Conservation (phyloP, 768 basidiomycete genomes). For the Leucocoprinus birnbaumii region DNA sequence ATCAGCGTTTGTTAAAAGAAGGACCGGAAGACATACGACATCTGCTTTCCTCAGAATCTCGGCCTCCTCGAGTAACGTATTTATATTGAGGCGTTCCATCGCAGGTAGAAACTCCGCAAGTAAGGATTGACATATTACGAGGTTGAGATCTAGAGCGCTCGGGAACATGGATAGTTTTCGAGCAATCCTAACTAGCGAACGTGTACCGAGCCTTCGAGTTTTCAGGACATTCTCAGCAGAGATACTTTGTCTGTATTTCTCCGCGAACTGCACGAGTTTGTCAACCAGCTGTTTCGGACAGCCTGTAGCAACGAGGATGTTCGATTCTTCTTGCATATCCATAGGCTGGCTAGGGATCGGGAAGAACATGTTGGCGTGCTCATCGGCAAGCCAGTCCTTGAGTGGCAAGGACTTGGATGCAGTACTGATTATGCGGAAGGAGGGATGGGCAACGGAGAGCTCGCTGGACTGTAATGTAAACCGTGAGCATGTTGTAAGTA, state of each 20-base stretch:
- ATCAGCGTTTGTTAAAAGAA: neutral
- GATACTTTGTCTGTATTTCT: constrained; percentile 54
- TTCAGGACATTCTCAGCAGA: constrained; percentile 55
- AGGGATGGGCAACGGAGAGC: constrained; percentile 49
- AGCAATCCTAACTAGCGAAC: constrained; percentile 55
- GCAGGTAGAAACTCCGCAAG: constrained; percentile 61
- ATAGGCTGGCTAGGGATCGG: constrained; percentile 59
- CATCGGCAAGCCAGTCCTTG: constrained; percentile 67
- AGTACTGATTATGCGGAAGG: constrained; percentile 60
- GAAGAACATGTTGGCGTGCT: constrained; percentile 73
- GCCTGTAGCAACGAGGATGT: constrained; percentile 47
- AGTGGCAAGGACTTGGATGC: constrained; percentile 62
- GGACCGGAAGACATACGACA: constrained; percentile 30
- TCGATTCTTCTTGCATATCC: constrained; percentile 46
- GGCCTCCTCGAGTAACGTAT: constrained; percentile 47
- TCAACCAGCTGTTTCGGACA: constrained; percentile 37
- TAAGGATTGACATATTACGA: constrained; percentile 45
- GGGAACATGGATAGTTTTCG: constrained; percentile 44
- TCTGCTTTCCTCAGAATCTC: constrained; percentile 39
- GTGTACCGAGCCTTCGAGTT: constrained; percentile 61
- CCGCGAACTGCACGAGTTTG: constrained; percentile 49
- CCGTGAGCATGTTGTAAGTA: neutral
- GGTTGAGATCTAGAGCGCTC: constrained; percentile 41
- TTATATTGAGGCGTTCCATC: constrained; percentile 53
- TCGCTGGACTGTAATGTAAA: constrained; percentile 30